phyloP scores from a whole-genome alignment of 805 yeast species.

The Helenozyma baotianmanensis region DNA sequence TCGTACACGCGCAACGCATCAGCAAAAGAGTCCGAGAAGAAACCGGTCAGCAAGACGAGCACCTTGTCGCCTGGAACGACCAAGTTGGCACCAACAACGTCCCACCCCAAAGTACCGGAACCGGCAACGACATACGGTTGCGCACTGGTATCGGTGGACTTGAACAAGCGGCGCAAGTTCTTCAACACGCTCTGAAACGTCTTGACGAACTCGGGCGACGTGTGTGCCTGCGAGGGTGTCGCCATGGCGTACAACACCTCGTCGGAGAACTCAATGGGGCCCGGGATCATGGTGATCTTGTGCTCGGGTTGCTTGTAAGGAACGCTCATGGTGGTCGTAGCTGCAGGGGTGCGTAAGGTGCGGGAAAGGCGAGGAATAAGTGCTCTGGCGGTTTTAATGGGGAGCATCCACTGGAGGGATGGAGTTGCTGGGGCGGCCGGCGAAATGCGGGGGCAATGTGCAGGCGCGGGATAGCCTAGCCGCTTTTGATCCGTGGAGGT shows the following conservation, averaged over 20 bases:
- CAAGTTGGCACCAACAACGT: conserved; percentile 75
- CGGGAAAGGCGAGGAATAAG: background rate
- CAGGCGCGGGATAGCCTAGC: too few species aligned
- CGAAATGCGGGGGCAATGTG: too few species aligned
- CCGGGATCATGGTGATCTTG: conserved; percentile 65
- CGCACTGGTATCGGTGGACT: conserved; percentile 58
- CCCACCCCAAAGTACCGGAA: conserved; percentile 96
- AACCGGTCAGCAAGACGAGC: conserved; percentile 85
- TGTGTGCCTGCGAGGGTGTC: conserved; percentile 84
- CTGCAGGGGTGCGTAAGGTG: conserved; percentile 1
- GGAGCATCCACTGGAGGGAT: background rate
- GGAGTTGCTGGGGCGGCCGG: too few species aligned
- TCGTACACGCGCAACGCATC: conserved; percentile 70
- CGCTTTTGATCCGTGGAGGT: too few species aligned
- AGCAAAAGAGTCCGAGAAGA: conserved; percentile 78
- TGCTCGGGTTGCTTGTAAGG: conserved; percentile 41
- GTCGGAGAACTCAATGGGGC: conserved; percentile 82
- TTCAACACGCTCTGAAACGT: conserved; percentile 67
- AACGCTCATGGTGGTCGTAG: conserved; percentile 22
- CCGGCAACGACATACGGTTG: conserved; percentile 85
- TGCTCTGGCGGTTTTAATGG: background rate
- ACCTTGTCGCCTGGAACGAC: conserved; percentile 59
- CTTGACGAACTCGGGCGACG: conserved; percentile 74
- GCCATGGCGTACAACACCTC: conserved; percentile 75
- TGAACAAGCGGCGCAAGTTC: conserved; percentile 70